phyloP scores from a whole-genome alignment of 768 basidiomycete species.

The Amanita inopinata region DNA sequence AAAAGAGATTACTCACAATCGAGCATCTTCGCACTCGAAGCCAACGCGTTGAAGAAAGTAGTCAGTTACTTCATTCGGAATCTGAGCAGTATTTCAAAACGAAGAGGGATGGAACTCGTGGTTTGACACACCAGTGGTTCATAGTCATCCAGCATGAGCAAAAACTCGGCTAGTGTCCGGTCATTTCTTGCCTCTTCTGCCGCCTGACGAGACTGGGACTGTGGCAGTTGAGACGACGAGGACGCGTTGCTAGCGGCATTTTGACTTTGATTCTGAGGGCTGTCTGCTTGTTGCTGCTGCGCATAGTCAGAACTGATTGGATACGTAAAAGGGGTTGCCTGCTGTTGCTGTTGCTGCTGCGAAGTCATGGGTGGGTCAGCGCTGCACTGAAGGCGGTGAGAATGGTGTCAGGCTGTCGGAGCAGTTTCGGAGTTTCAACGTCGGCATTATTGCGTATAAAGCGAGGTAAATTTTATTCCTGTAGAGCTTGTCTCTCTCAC shows the following conservation, averaged over 20 bases:
- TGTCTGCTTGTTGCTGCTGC: constrained; percentile 18
- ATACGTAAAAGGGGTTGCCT: constrained; percentile 19
- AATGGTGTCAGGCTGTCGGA: constrained; percentile 18
- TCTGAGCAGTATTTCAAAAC: constrained; percentile 34
- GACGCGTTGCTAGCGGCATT: constrained; percentile 18
- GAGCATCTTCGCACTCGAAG: constrained; percentile 90
- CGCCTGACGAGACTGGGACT: constrained; percentile 48
- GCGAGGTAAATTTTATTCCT: background rate
- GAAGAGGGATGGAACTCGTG: background rate
- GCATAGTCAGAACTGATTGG: constrained; percentile 20
- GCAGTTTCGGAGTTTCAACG: constrained; percentile 24
- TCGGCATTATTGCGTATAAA: background rate
- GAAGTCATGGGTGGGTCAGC: constrained; percentile 23
- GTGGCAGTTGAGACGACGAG: constrained; percentile 21
- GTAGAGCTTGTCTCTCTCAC: background rate
- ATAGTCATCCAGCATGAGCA: constrained; percentile 95
- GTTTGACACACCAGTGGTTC: constrained; percentile 69
- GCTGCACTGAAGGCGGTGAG: constrained; percentile 9
- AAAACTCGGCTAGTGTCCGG: constrained; percentile 83
- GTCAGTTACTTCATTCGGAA: constrained; percentile 95
- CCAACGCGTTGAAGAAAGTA: constrained; percentile 95
- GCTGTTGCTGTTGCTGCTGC: constrained; percentile 23
- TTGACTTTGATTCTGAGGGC: constrained; percentile 17
- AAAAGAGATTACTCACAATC: constrained; percentile 44
- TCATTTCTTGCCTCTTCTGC: constrained; percentile 83